These are phyloP conservation scores for Brachypodium distachyon DNA, from an alignment of 202 grass and related monocot genomes.

Conservation along the genomic window DNA sequence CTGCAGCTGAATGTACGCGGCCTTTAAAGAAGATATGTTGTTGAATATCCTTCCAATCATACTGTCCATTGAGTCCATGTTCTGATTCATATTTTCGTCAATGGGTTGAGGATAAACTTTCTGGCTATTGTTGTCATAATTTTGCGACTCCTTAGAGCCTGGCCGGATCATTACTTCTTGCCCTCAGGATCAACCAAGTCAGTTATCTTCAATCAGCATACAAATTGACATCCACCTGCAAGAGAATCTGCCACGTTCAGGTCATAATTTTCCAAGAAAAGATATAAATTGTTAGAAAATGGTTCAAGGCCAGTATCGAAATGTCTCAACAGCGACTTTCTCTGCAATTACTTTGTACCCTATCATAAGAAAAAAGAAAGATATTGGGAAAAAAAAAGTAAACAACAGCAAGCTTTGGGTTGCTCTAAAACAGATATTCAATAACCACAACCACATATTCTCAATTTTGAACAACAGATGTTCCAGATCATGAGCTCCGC, in stretches of 20 bases:
- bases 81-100: constrained; percentile 70
- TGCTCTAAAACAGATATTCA: neutral
- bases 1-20: constrained; percentile 91
- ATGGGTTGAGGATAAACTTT: constrained; percentile 96
- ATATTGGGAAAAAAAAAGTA: neutral
- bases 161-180: constrained; percentile 72
- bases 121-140: constrained; percentile 78
- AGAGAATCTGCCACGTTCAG: neutral
- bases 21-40: constrained; percentile 94
- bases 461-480: neutral
- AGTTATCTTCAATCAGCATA: neutral
- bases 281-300: neutral
- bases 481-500: neutral
- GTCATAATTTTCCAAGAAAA: neutral
- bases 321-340: neutral
- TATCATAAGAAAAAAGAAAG: neutral
- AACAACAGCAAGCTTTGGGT: neutral
- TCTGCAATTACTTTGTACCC: neutral
- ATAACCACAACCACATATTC: neutral
- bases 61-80: constrained; percentile 51
- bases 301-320: neutral
- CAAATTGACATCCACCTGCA: constrained; percentile 31
- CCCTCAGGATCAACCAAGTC: constrained; percentile 13
- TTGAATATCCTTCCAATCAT: constrained; percentile 76
- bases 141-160: constrained; percentile 75